Base-by-base conservation (phyloP, 495 filamentous ascomycete genomes). In the Aspergillus mulundensis region DNA sequence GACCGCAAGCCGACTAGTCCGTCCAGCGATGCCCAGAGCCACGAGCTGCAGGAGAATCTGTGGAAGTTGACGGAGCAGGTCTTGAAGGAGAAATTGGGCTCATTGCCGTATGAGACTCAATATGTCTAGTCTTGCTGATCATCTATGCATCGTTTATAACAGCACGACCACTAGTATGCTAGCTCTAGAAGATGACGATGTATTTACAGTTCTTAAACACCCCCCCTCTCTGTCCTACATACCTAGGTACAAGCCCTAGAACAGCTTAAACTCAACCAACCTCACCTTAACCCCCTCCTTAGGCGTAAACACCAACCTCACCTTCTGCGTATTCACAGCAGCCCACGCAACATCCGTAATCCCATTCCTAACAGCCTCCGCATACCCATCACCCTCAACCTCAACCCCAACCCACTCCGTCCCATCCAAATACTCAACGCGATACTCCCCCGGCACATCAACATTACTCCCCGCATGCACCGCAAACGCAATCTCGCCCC, bases 401-500 rank as follows among this genome's bases (percentile, higher is more conserved):
- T 50, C 47, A 36, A 58, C 59, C 23, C 57, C 57, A 32, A 19
- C 34, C 62, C 62, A 65, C 25, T n/a, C 11, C 3, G 42, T 59
- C 48, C 45, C 3, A 19, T 19, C 15, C 48, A 44, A 10, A 38
- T 41, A 36, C 59, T 64, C 52, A 10, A 65, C 30, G 2, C 53
- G 34, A 53, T 65, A 65, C 4, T 19, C 16, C 19, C 36, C 30
- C 12, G 62, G 62, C 6, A 51, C 59, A 49, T 57, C 62, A 42
- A 60, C 57, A 7, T 54, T 51, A 25, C 55, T 56, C 1, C 51
- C 55, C 6, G 5, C 20, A 42, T 60, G 53, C 6, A 51, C 57
- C 38, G 60, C 57, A 51, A 65, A 65, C 2, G 62, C 62, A 47
- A 65, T 56, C 57, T 65, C 62, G 0, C 57, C 53, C 24, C 59